Conservation (phyloP, 225 moss, liverwort and hornwort genomes). For the Climacium dendroides region DNA sequence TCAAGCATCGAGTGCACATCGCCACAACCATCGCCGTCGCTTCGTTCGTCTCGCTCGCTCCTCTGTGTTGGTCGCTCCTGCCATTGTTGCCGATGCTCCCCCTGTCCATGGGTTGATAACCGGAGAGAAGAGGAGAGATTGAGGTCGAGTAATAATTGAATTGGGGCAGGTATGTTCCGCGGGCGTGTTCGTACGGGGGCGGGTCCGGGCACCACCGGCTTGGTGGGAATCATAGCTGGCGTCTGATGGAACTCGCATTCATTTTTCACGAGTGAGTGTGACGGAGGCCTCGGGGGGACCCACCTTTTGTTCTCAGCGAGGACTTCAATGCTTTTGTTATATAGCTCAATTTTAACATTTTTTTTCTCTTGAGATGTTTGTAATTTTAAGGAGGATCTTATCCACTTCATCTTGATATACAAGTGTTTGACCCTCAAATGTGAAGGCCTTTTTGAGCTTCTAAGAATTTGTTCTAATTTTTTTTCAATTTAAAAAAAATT, state of each 20-base stretch:
- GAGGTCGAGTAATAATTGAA: conserved; percentile 5
- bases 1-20: background rate
- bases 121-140: background rate
- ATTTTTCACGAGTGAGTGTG: background rate
- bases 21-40: conserved; percentile 18
- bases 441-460: too few species aligned
- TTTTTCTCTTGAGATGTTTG: background rate
- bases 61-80: background rate
- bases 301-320: background rate
- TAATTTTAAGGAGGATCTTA: background rate
- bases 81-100: background rate
- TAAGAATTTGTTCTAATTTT: too few species aligned
- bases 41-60: background rate
- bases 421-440: too few species aligned
- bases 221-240: background rate
- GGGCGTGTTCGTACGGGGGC: background rate
- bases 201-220: background rate
- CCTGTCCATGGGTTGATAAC: background rate
- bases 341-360: background rate
- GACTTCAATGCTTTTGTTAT: background rate
- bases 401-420: background rate
- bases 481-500: too few species aligned
- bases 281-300: background rate
- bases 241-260: background rate
- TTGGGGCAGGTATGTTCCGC: background rate